phyloP scores from a whole-genome alignment of 495 filamentous ascomycete species.

The Penicillium angulare region DNA sequence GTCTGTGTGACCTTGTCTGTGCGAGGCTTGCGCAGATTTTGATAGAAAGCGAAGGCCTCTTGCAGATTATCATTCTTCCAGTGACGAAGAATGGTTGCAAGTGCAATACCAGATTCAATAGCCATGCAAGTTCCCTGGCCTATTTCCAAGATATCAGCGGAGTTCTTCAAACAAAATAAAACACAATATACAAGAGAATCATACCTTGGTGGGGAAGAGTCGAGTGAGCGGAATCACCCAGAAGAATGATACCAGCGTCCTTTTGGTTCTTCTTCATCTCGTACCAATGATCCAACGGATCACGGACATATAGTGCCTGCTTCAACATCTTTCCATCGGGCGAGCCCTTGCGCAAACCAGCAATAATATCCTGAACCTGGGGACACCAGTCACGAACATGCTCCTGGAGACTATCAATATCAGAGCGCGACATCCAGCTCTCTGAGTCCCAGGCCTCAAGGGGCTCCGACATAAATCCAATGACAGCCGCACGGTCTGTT shows the following conservation, averaged over 20 bases:
- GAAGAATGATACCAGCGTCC: conserved; percentile 26
- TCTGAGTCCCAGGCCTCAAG: conserved; percentile 31
- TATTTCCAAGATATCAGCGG: conserved; percentile 7
- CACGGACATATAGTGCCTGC: conserved; percentile 29
- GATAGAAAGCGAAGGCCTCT: conserved; percentile 28
- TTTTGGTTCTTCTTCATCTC: conserved; percentile 25
- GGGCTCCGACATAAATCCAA: conserved; percentile 33
- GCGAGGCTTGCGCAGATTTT: conserved; percentile 29
- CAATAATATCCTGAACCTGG: conserved; percentile 29
- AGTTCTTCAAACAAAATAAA: neutral
- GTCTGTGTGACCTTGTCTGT: conserved; percentile 30
- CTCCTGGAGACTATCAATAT: conserved; percentile 28
- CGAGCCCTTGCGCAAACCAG: conserved; percentile 24
- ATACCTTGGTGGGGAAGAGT: conserved; percentile 32
- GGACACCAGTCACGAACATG: conserved; percentile 34
- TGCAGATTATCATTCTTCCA: conserved; percentile 25
- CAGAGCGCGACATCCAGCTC: conserved; percentile 34
- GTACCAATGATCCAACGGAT: conserved; percentile 24
- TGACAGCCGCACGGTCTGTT: conserved; percentile 26
- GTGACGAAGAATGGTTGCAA: conserved; percentile 26
- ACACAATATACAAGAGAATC: conserved; percentile 11
- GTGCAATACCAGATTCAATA: conserved; percentile 31
- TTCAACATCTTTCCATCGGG: conserved; percentile 28
- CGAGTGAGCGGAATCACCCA: conserved; percentile 31
- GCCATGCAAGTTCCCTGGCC: conserved; percentile 34